These are phyloP conservation scores for Mucor sp. DNA, from an alignment of 371 early-diverging fungal genomes.

Conservation along the genomic window DNA sequence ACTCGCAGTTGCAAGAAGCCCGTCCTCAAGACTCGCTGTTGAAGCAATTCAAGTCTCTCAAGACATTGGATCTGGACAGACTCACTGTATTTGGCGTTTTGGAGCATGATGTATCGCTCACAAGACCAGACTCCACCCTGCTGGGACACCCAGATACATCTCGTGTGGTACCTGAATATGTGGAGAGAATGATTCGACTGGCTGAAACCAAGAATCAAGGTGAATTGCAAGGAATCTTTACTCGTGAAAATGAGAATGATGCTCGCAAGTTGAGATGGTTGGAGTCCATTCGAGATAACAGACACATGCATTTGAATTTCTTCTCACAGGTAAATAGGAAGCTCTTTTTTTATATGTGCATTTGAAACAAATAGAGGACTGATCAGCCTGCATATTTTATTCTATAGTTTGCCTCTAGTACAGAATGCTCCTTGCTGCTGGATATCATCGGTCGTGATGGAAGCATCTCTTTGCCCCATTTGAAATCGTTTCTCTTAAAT, in stretches of 20 bases:
- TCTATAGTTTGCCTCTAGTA: constrained; percentile 26
- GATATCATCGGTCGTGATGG: constrained; percentile 36
- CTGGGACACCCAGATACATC: constrained; percentile 12
- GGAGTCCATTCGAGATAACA: constrained; percentile 28
- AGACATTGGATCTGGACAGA: constrained; percentile 26
- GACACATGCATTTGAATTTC: constrained; percentile 11
- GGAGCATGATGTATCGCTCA: constrained; percentile 46
- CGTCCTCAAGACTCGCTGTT: constrained; percentile 8
- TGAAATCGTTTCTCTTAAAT: constrained; percentile 31
- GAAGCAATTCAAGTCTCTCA: constrained; percentile 2
- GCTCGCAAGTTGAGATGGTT: constrained; percentile 29
- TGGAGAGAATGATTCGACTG: constrained; percentile 16
- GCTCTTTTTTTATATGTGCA: background rate
- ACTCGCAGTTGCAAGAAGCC: constrained; percentile 15
- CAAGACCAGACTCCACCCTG: constrained; percentile 23
- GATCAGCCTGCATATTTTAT: too few relatives aligned
- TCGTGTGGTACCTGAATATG: constrained; percentile 10
- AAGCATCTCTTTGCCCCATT: constrained; percentile 20
- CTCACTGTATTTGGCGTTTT: constrained; percentile 26
- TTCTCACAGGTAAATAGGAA: constrained; percentile 27
- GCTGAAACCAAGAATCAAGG: constrained; percentile 1
- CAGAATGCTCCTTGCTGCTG: constrained; percentile 33
- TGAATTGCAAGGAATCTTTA: constrained; percentile 9
- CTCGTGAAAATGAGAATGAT: constrained; percentile 23
- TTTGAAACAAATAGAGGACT: background rate